phyloP scores from a whole-genome alignment of 1,139 yeast species.

The Hemisphaericaspora xylofermentans region DNA sequence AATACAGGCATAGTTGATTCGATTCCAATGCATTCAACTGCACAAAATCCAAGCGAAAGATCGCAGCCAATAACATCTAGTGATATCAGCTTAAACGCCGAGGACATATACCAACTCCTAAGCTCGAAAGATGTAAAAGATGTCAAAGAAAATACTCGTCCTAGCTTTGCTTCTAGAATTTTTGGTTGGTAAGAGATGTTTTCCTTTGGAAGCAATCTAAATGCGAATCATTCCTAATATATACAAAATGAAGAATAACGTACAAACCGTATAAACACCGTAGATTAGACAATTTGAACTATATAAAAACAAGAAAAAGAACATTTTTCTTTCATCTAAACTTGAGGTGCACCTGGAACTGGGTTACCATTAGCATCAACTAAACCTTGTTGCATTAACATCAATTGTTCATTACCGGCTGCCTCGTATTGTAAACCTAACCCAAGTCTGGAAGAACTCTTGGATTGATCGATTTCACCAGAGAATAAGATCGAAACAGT shows the following conservation, averaged over 20 bases:
- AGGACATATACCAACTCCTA: slow-evolving; percentile 25
- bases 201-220: neutral
- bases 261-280: neutral
- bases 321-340: slow-evolving; percentile 7
- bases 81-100: slow-evolving; percentile 11
- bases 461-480: slow-evolving; percentile 88
- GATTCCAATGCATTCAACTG: neutral
- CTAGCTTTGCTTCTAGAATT: slow-evolving; percentile 25
- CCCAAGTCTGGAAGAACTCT: slow-evolving; percentile 82
- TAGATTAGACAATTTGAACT: neutral
- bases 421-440: slow-evolving; percentile 93
- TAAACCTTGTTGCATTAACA: slow-evolving; percentile 76
- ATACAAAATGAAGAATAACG: slow-evolving; percentile 3
- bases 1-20: too few species aligned
- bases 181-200: slow-evolving; percentile 34
- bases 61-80: neutral
- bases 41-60: too few species aligned
- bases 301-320: neutral
- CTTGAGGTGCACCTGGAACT: slow-evolving; percentile 67
- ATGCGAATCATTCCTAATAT: slow-evolving; percentile 2
- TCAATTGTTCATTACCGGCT: slow-evolving; percentile 88
- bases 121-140: slow-evolving; percentile 14
- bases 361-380: slow-evolving; percentile 81
- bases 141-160: slow-evolving; percentile 3
- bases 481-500: slow-evolving; percentile 85